phyloP scores from a whole-genome alignment of 2,329 filamentous ascomycete species.

The Xylaria multiplex region DNA sequence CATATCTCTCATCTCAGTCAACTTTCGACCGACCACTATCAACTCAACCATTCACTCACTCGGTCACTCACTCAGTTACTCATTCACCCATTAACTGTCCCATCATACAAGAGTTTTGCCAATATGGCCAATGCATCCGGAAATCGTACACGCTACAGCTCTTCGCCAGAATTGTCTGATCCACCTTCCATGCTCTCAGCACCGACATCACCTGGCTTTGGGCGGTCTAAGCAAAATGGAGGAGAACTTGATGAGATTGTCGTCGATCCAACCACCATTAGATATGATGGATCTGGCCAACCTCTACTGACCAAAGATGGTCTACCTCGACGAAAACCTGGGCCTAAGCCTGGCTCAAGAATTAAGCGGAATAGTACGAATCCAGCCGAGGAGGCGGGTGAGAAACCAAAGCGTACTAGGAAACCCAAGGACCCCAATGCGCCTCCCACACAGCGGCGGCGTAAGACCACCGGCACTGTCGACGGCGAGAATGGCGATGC shows the following conservation, averaged over 20 bases:
- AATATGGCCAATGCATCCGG: conserved; percentile 43
- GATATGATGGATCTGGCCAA: conserved; percentile 50
- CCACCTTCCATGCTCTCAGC: conserved; percentile 49
- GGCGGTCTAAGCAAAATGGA: conserved; percentile 42
- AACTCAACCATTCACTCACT: neutral
- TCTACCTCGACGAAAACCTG: conserved; percentile 70
- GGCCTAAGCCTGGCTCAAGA: conserved; percentile 70
- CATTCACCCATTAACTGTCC: neutral
- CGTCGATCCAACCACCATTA: conserved; percentile 49
- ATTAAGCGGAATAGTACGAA: conserved; percentile 55
- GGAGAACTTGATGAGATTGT: conserved; percentile 48
- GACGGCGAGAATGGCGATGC: conserved; percentile 47
- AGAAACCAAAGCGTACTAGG: conserved; percentile 63
- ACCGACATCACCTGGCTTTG: conserved; percentile 45
- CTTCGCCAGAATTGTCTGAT: conserved; percentile 50
- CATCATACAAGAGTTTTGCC: neutral
- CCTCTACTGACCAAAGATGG: conserved; percentile 66
- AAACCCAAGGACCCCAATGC: conserved; percentile 70
- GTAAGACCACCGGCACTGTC: conserved; percentile 58
- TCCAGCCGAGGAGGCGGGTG: conserved; percentile 50
- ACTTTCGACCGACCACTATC: neutral
- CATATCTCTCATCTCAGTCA: neutral
- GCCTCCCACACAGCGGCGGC: conserved; percentile 63
- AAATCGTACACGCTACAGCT: conserved; percentile 45
- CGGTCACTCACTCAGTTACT: too few relatives aligned